Conservation (phyloP, 495 filamentous ascomycete genomes). For the Apodospora peruviana region DNA sequence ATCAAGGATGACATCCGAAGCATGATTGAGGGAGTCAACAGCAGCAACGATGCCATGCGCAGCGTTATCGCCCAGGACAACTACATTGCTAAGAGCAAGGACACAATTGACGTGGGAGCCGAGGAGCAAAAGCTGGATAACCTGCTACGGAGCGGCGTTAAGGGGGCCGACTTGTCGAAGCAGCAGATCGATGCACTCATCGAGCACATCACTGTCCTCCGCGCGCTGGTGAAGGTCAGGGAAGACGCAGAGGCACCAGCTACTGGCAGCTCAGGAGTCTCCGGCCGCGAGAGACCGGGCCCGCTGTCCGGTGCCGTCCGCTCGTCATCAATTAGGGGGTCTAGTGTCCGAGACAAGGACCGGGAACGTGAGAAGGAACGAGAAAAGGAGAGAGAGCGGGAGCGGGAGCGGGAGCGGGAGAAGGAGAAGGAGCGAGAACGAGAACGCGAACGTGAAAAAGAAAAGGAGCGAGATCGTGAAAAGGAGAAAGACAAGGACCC, state of each 20-base stretch:
- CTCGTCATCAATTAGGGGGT: slow-evolving; percentile 23
- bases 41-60: slow-evolving; percentile 32
- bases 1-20: slow-evolving; percentile 37
- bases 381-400: slow-evolving; percentile 11
- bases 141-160: slow-evolving; percentile 37
- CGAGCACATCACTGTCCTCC: slow-evolving; percentile 40
- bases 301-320: slow-evolving; percentile 19
- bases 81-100: slow-evolving; percentile 36
- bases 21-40: slow-evolving; percentile 35
- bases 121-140: slow-evolving; percentile 36
- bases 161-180: slow-evolving; percentile 30
- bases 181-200: slow-evolving; percentile 32
- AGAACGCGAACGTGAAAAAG: slow-evolving; percentile 40
- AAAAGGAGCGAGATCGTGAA: slow-evolving; percentile 10
- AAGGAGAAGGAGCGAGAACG: slow-evolving; percentile 11
- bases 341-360: slow-evolving; percentile 21
- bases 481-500: slow-evolving; percentile 36
- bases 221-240: slow-evolving; percentile 47
- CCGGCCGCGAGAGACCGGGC: slow-evolving; percentile 21
- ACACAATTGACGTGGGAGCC: slow-evolving; percentile 19
- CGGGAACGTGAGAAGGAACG: slow-evolving; percentile 13
- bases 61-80: slow-evolving; percentile 38
- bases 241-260: slow-evolving; percentile 54
- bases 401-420: slow-evolving; percentile 13
- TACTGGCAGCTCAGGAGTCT: slow-evolving; percentile 18